These are phyloP conservation scores for Hypoxylon sp. DNA, from an alignment of 2,329 filamentous ascomycete genomes.

Conservation along the genomic window DNA sequence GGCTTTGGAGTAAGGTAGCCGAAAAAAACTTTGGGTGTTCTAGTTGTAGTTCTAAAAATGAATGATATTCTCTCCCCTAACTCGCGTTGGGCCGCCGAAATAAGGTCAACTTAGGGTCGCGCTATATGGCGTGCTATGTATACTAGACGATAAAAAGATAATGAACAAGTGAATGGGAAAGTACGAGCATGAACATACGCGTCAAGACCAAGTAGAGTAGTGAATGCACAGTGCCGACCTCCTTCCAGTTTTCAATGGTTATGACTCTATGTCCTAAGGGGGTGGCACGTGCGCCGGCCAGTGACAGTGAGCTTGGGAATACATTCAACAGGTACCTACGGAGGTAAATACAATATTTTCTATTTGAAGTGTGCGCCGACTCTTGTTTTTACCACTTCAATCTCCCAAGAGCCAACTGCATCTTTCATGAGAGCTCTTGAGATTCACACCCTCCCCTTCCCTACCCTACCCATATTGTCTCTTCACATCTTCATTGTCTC, in stretches of 20 bases:
- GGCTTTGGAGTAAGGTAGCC: slow-evolving; percentile 26
- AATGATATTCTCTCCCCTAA: slow-evolving; percentile 25
- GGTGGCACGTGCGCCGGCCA: background rate
- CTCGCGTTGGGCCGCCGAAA: background rate
- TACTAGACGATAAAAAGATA: slow-evolving; percentile 36
- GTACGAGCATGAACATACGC: slow-evolving; percentile 17
- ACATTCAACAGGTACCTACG: too few relatives aligned
- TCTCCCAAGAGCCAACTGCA: too few relatives aligned
- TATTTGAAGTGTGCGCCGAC: too few relatives aligned
- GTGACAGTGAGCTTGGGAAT: too few relatives aligned
- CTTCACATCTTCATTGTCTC: too few relatives aligned
- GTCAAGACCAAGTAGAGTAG: background rate
- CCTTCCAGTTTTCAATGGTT: background rate
- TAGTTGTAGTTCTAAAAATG: slow-evolving; percentile 21
- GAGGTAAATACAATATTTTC: too few relatives aligned
- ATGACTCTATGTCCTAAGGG: background rate
- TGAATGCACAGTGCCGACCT: background rate
- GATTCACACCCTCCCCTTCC: too few relatives aligned
- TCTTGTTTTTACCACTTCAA: too few relatives aligned
- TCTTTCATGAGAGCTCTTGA: too few relatives aligned
- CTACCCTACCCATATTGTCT: too few relatives aligned
- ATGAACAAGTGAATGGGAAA: slow-evolving; percentile 23
- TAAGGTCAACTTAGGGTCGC: background rate
- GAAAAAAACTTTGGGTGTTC: slow-evolving; percentile 27
- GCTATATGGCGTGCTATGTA: slow-evolving; percentile 31